phyloP scores from a whole-genome alignment of 2,329 filamentous ascomycete species.

The Ceratocystiopsis minuta region DNA sequence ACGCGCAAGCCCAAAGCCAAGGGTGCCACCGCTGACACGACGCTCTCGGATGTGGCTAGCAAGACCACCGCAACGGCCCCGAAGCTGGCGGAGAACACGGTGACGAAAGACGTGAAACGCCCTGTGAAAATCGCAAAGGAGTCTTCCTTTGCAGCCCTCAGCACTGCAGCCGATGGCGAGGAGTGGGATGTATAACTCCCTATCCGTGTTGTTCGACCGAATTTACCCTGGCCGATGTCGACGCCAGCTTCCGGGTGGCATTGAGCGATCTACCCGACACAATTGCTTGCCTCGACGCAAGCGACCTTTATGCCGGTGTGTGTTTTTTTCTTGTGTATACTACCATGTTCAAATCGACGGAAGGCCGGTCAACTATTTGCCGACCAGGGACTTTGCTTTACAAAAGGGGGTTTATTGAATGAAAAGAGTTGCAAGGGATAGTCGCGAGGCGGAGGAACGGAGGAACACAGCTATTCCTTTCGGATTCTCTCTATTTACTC shows the following conservation, averaged over 20 bases:
- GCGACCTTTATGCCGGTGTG: too few relatives aligned
- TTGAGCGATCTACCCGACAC: too few relatives aligned
- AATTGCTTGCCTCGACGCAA: too few relatives aligned
- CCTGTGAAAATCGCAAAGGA: constrained; percentile 20
- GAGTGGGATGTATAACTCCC: constrained; percentile 33
- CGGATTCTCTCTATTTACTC: not conserved
- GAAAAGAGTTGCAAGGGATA: not conserved
- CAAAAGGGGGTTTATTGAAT: too few relatives aligned
- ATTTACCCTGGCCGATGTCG: not conserved
- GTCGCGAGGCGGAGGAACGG: too few relatives aligned
- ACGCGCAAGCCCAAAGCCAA: constrained; percentile 25
- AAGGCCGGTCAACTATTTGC: too few relatives aligned
- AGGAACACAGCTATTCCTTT: too few relatives aligned
- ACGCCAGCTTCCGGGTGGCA: too few relatives aligned
- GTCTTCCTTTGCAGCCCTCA: constrained; percentile 30
- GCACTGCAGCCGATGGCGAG: constrained; percentile 19
- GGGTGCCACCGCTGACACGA: constrained; percentile 11
- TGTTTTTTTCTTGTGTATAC: too few relatives aligned
- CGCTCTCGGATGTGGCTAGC: too few relatives aligned
- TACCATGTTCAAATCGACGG: too few relatives aligned
- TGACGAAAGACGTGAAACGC: constrained; percentile 5
- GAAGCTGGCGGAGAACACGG: constrained; percentile 13
- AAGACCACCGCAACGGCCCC: constrained; percentile 8
- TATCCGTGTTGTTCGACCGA: not conserved
- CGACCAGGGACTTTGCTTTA: too few relatives aligned